Evolutionary conservation across 768 basidiomycete species (phyloP), one percentile per base, ranked within the genome.

Genomic region (Brasilioporus rufonigricans): DNA sequence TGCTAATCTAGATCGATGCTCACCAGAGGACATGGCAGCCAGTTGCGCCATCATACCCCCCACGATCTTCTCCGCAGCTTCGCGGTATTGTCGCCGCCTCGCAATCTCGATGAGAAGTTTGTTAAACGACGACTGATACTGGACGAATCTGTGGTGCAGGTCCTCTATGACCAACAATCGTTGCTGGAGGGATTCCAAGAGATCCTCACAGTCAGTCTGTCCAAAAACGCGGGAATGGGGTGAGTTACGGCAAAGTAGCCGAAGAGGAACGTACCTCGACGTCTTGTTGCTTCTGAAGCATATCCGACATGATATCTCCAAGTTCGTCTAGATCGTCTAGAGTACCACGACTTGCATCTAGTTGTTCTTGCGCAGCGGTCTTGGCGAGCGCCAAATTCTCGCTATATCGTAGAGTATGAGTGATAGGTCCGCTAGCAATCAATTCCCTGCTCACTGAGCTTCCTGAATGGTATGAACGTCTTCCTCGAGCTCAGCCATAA

Each of bases 301-400:
- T 90, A 49, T 86, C 85, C 0, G 76, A 74, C 85, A 93, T 90
- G 48, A 91, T 88, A 19, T 87, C 84, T 2, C 85, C 91, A 4
- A 93, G 77, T 60, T 87, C 84, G 44, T 92, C 89, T 19, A 93
- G 75, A 61, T 89, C 82, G 47, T 83, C 78, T 27, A 93, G 69
- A 14, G 76, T 78, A 32, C 62, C 70, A 14, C 71, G 65, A 21
- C 86, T 79, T 38, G 76, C 74, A 19, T 79, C 75, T 10, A 90
- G 60, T 58, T 80, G 78, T 49, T 76, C 73, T 56, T 77, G 75
- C 12, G 75, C 73, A 5, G 66, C 62, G 14, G 72, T 70, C 57
- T 80, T 82, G 4, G 74, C 73, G 16, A 73, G 62, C 11, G 72
- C 57, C 24, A 92, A 67, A 36, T 79, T 71, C 48, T 81, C 75